Percentiles rank a stretch among this genome's conserved stretches.
These are phyloP conservation scores for Populus hybrid DNA, from an alignment of 441 rosid species.

Conservation along the genomic window DNA sequence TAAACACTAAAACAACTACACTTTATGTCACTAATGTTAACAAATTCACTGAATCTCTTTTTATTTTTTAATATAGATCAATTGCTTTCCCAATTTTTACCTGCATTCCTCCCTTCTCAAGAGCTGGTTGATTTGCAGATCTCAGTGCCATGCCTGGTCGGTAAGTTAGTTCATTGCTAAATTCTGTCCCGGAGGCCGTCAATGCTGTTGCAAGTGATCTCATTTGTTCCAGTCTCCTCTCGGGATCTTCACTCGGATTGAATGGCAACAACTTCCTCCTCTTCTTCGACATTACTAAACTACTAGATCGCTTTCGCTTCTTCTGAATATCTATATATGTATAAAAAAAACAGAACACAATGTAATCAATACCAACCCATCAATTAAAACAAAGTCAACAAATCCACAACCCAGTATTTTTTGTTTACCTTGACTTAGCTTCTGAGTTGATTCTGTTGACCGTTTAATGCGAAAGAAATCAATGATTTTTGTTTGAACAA, in stretches of 20 bases:
- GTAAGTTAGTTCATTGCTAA: slow-evolving; percentile 60
- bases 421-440: slow-evolving; percentile 42
- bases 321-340: slow-evolving; percentile 31
- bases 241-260: slow-evolving; percentile 61
- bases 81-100: slow-evolving; percentile 23
- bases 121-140: slow-evolving; percentile 63
- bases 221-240: slow-evolving; percentile 59
- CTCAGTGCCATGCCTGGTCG: slow-evolving; percentile 59
- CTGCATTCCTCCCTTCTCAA: slow-evolving; percentile 95
- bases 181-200: slow-evolving; percentile 57
- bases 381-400: not conserved
- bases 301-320: slow-evolving; percentile 50
- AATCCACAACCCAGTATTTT: not conserved
- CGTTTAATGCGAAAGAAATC: slow-evolving; percentile 78
- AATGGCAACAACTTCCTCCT: slow-evolving; percentile 63
- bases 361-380: not conserved
- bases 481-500: slow-evolving; percentile 72
- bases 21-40: too few relatives aligned
- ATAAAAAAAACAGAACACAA: not conserved
- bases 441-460: slow-evolving; percentile 27
- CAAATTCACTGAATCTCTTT: not conserved
- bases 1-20: too few relatives aligned
- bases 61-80: not conserved
- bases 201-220: slow-evolving; percentile 73
- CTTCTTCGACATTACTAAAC: slow-evolving; percentile 70